phyloP scores from a whole-genome alignment of 306 rosid species.

The peach (Prunus persica) region DNA sequence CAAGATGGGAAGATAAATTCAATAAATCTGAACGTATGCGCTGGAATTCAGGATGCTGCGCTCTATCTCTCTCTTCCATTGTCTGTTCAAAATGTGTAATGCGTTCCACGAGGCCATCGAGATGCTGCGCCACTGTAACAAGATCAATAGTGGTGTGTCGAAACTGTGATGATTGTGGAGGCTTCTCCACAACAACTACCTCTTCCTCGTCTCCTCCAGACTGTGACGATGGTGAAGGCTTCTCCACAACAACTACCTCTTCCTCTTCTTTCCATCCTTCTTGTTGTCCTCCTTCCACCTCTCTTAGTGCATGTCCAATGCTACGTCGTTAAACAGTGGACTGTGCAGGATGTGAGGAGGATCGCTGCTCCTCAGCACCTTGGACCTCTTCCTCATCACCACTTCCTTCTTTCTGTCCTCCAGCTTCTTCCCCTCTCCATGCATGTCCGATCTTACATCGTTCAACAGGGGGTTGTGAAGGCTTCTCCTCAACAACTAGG shows the following conservation, averaged over 20 bases:
- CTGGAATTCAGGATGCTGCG: not conserved
- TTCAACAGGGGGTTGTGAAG: not conserved
- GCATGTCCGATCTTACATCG: not conserved
- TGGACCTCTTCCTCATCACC: not conserved
- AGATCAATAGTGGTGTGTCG: not conserved
- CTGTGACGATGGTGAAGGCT: not conserved
- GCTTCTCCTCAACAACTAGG: not conserved
- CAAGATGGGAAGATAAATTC: not conserved
- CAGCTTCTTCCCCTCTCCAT: not conserved
- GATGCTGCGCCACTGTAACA: not conserved
- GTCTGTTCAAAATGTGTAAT: conserved; percentile 1
- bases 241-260: not conserved
- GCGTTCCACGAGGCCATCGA: not conserved
- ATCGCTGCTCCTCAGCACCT: not conserved
- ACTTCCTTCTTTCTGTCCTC: not conserved
- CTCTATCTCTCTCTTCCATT: not conserved
- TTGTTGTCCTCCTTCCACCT: not conserved
- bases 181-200: not conserved
- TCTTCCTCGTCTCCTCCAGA: not conserved
- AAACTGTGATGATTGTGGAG: not conserved
- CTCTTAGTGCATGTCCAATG: conserved; percentile 5
- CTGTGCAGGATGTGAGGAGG: not conserved
- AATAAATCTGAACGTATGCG: not conserved
- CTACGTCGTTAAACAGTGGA: not conserved
- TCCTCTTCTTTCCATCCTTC: not conserved